These are phyloP conservation scores for Abrus precatorius DNA, from an alignment of 306 rosid genomes.

Conservation along the genomic window DNA sequence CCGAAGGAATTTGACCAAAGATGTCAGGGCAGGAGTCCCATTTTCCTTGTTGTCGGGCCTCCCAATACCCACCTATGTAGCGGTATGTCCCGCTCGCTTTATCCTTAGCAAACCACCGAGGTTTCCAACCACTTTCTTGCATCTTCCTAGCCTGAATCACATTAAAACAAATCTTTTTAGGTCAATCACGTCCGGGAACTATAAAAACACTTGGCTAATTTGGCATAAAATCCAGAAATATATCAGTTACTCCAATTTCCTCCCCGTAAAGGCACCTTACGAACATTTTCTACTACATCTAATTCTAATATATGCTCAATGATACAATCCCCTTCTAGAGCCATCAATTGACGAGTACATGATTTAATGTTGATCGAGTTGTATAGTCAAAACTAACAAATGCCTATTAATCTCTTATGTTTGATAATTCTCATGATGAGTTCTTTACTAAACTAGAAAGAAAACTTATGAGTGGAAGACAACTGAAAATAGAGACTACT, in stretches of 20 bases:
- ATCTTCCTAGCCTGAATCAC: constrained; percentile 84
- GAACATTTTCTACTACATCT: neutral
- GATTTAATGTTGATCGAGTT: neutral
- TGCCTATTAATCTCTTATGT: constrained; percentile 1
- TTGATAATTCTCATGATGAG: neutral
- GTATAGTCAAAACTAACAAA: neutral
- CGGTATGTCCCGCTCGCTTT: constrained; percentile 81
- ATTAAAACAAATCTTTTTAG: constrained; percentile 32
- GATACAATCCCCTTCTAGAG: neutral
- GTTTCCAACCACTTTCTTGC: constrained; percentile 99
- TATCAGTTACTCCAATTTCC: constrained; percentile 32
- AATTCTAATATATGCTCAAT: neutral
- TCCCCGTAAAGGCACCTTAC: neutral
- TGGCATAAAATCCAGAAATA: constrained; percentile 2
- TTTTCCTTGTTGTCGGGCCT: constrained; percentile 70
- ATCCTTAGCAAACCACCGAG: constrained; percentile 89
- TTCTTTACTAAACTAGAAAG: constrained; percentile 12
- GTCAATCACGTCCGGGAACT: constrained; percentile 33
- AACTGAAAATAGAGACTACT: neutral
- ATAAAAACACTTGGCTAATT: neutral
- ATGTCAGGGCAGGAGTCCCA: constrained; percentile 98
- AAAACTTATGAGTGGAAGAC: neutral
- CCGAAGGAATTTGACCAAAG: constrained; percentile 82
- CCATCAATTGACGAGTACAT: neutral
- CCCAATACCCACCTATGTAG: constrained; percentile 94